Conservation (phyloP, 2,329 filamentous ascomycete genomes). For the Trichoderma hamatum region DNA sequence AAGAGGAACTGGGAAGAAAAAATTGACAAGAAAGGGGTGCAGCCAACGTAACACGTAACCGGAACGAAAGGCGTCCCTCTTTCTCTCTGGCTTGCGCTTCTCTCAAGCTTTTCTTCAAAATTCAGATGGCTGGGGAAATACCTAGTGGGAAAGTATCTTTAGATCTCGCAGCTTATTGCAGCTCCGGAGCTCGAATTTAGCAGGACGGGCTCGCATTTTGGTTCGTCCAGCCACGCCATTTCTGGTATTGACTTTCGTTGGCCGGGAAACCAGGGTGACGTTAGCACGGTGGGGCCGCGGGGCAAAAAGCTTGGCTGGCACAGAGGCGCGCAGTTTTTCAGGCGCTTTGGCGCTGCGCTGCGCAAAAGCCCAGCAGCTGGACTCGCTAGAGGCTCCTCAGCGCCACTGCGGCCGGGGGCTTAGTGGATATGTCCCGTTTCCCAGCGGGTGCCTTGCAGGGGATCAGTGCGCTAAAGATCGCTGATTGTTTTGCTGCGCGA, state of each 20-base stretch:
- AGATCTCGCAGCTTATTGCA: conserved; percentile 10
- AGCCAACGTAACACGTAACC: conserved; percentile 12
- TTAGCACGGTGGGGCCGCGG: conserved; percentile 28
- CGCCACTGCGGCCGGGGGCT: conserved; percentile 2
- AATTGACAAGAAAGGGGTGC: not conserved
- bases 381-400: not conserved
- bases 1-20: conserved; percentile 6
- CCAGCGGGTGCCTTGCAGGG: conserved; percentile 26
- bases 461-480: conserved; percentile 13
- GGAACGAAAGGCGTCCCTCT: not conserved
- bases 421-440: not conserved
- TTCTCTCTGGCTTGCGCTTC: conserved; percentile 5
- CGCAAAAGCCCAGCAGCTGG: not conserved
- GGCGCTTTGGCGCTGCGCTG: not conserved
- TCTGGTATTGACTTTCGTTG: conserved; percentile 40
- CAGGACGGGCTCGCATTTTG: conserved; percentile 25
- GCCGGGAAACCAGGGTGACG: conserved; percentile 33
- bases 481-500: not conserved
- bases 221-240: conserved; percentile 40
- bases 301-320: conserved; percentile 6
- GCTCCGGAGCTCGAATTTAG: conserved; percentile 26
- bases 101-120: not conserved
- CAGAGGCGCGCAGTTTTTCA: not conserved
- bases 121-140: conserved; percentile 23
- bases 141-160: not conserved